Evolutionary conservation across 2,329 filamentous ascomycete species (phyloP).

Genomic region (Calonectria leucothoes): DNA sequence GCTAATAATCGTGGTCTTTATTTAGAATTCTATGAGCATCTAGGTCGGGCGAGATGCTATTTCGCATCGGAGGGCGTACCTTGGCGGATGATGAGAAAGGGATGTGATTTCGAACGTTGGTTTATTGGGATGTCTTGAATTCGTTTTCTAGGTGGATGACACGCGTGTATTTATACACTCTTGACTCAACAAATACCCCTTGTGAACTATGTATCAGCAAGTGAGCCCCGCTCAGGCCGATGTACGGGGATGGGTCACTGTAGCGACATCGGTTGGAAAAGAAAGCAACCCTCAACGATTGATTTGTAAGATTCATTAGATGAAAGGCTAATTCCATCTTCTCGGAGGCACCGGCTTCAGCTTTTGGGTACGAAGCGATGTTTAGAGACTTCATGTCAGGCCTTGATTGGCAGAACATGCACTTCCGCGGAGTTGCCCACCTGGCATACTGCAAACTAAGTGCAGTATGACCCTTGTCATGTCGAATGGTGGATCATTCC

Average conservation of each 20-base stretch:
- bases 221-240: neutral
- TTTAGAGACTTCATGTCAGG: neutral
- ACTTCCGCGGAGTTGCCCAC: neutral
- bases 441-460: neutral
- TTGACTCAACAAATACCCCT: neutral
- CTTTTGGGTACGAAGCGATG: neutral
- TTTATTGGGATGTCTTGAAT: neutral
- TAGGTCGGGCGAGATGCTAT: neutral
- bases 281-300: neutral
- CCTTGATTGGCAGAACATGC: neutral
- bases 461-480: neutral
- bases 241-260: neutral
- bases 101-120: neutral
- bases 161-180: neutral
- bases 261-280: neutral
- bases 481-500: neutral
- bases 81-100: neutral
- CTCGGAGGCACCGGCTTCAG: neutral
- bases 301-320: neutral
- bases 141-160: neutral
- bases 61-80: neutral
- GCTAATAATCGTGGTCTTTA: neutral
- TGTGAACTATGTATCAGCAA: neutral
- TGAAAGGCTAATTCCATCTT: accelerated
- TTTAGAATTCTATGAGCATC: neutral